These are phyloP conservation scores for Cyclotella atomus DNA, from an alignment of 108 stramenopile genomes.

Conservation along the genomic window DNA sequence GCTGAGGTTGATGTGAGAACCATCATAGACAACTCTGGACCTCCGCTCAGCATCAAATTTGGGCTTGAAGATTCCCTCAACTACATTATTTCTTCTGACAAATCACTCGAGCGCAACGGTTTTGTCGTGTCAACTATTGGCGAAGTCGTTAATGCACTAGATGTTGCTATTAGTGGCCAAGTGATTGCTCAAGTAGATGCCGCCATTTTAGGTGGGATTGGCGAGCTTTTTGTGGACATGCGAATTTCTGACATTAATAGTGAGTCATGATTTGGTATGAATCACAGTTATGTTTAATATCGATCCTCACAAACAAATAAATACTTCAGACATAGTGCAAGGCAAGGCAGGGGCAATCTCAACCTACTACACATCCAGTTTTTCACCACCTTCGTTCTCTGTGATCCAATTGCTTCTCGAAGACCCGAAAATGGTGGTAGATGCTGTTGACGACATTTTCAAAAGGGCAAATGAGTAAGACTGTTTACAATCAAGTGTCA, in stretches of 20 bases:
- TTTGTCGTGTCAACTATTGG: conserved; percentile 12
- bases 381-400: neutral
- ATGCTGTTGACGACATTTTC: conserved; percentile 36
- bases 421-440: conserved; percentile 25
- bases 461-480: conserved; percentile 23
- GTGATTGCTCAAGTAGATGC: conserved; percentile 6
- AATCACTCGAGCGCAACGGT: neutral
- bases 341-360: neutral
- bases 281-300: neutral
- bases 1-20: conserved; percentile 17
- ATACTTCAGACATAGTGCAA: conserved; percentile 4
- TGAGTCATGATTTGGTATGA: neutral
- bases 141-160: conserved; percentile 12
- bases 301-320: too few species aligned
- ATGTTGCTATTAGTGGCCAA: conserved; percentile 16
- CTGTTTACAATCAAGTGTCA: too few species aligned
- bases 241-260: conserved; percentile 23
- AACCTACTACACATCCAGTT: neutral
- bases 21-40: conserved; percentile 18
- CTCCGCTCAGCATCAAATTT: conserved; percentile 16
- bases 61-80: conserved; percentile 35
- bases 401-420: conserved; percentile 16
- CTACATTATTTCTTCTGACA: conserved; percentile 32
- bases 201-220: neutral
- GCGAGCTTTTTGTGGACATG: conserved; percentile 9